Evolutionary conservation across 352 stramenopile genomes (phyloP).

Genomic region (Globisporangium spinosum): DNA sequence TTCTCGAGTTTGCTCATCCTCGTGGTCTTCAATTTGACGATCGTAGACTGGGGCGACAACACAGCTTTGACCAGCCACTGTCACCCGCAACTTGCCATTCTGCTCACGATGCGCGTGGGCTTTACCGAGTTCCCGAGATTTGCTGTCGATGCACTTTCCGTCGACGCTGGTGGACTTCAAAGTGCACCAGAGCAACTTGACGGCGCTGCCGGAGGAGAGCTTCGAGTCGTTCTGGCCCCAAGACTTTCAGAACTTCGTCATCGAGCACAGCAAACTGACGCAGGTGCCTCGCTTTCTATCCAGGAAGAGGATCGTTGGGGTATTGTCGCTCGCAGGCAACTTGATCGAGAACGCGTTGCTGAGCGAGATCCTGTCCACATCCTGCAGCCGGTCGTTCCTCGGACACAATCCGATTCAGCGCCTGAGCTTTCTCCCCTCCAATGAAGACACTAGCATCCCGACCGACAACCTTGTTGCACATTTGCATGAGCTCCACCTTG

Average conservation of each 20-base stretch:
- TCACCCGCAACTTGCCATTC: not conserved
- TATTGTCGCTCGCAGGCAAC: conserved; percentile 7
- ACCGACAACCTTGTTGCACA: not conserved
- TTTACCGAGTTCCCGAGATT: conserved; percentile 4
- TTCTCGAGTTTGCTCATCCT: conserved; percentile 19
- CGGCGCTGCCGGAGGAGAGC: conserved; percentile 1
- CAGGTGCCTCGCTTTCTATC: not conserved
- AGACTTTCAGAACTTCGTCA: conserved; percentile 7
- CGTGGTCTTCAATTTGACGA: conserved; percentile 11
- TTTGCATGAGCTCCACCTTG: conserved; percentile 7
- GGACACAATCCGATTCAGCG: not conserved
- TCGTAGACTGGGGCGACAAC: conserved; percentile 11
- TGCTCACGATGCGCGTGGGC: conserved; percentile 3
- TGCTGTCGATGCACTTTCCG: conserved; percentile 23
- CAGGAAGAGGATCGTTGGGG: not conserved
- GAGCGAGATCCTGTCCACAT: conserved; percentile 1
- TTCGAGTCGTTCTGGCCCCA: not conserved
- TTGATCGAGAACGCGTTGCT: not conserved
- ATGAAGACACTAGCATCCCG: not conserved
- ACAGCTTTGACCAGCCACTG: not conserved
- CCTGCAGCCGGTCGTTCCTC: not conserved
- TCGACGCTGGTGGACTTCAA: conserved; percentile 22
- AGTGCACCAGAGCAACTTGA: conserved; percentile 19
- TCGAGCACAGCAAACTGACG: conserved; percentile 8
- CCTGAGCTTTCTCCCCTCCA: not conserved